A percentile compares a stretch with the other conserved stretches of the same genome.
phyloP scores from a whole-genome alignment of 2,329 filamentous ascomycete genomes.

The Westerdykella aurantiaca region DNA sequence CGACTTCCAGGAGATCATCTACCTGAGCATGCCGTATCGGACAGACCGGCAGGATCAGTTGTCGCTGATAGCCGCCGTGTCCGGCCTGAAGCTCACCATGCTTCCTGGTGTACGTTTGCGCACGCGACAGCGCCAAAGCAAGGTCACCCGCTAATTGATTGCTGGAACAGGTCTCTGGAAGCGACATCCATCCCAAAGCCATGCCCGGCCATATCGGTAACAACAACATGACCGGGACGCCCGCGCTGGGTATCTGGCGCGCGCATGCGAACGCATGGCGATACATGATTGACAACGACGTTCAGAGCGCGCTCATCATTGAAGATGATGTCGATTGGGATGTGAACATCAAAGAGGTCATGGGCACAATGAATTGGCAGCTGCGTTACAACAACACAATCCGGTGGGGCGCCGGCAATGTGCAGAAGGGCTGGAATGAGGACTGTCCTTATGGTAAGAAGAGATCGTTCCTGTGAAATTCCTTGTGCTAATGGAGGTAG shows the following conservation, averaged over 20 bases:
- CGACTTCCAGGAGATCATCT: slow-evolving; percentile 15
- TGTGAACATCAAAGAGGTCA: slow-evolving; percentile 12
- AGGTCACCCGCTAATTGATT: not conserved
- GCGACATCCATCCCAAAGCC: slow-evolving; percentile 10
- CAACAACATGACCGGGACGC: slow-evolving; percentile 5
- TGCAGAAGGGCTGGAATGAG: slow-evolving; percentile 12
- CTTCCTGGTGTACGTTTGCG: slow-evolving; percentile 9
- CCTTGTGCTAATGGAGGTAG: not conserved
- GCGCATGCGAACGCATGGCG: slow-evolving; percentile 10
- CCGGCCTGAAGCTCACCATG: slow-evolving; percentile 12
- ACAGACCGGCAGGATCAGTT: slow-evolving; percentile 13
- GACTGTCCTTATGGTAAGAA: slow-evolving; percentile 13
- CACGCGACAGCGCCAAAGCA: not conserved
- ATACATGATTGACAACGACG: slow-evolving; percentile 13
- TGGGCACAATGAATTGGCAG: slow-evolving; percentile 12
- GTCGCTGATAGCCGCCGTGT: slow-evolving; percentile 8
- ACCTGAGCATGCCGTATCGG: slow-evolving; percentile 13
- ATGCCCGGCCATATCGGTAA: slow-evolving; percentile 5
- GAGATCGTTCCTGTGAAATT: not conserved
- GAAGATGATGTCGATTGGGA: slow-evolving; percentile 17
- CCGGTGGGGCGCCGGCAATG: slow-evolving; percentile 10
- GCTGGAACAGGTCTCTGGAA: slow-evolving; percentile 2
- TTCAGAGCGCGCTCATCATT: slow-evolving; percentile 10
- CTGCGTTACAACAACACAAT: slow-evolving; percentile 14
- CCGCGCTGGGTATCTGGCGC: slow-evolving; percentile 10